Base-by-base conservation (phyloP, 1,284 basidiomycete species). In the Trichosporon inkin region DNA sequence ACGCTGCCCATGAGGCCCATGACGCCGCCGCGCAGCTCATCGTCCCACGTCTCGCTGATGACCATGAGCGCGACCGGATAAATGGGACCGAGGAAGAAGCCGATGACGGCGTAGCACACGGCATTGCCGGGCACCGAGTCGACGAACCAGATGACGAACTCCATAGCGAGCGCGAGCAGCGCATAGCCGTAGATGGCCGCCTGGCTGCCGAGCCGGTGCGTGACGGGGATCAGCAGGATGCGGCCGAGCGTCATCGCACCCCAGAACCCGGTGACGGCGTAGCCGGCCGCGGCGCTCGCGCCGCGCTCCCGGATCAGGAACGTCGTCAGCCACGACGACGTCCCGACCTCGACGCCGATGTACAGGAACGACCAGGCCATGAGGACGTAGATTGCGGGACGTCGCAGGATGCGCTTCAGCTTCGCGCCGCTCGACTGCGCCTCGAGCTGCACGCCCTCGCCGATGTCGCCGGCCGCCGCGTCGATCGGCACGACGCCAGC, bases 51-150 rank as follows among this genome's bases (percentile, higher is more conserved):
- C 1, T 81, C 78, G 10, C 81, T 80, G 3, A 84, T 77, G 57
- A 84, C 81, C 67, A 84, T 84, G 78, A 86, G 83, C 2, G 82
- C 80, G 57, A 85, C 83, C 0, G 84, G 85, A 65, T 84, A 86
- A 72, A 86, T 83, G 0, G 85, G 85, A 1, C 68, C 73, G 6
- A 72, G 58, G 41, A 69, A 61, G 56, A 77, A 65, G 16, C 85
- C 85, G 53, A 85, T 77, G 44, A 85, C 67, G 10, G 83, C 80
- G n/a, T 85, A 81, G 4, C 84, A 82, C 2, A 86, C 73, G 0
- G 83, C 85, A 68, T 82, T 82, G 19, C 60, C 62, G 11, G 55
- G 80, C 80, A 51, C 84, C 74, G 20, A 85, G 75, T 16, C 82
- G 83, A 20, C 81, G 44, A 83, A 78, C 86, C 85, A 88, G 47